Base-by-base conservation (phyloP, 2,329 filamentous ascomycete genomes). In the Hysterium pulicare region DNA sequence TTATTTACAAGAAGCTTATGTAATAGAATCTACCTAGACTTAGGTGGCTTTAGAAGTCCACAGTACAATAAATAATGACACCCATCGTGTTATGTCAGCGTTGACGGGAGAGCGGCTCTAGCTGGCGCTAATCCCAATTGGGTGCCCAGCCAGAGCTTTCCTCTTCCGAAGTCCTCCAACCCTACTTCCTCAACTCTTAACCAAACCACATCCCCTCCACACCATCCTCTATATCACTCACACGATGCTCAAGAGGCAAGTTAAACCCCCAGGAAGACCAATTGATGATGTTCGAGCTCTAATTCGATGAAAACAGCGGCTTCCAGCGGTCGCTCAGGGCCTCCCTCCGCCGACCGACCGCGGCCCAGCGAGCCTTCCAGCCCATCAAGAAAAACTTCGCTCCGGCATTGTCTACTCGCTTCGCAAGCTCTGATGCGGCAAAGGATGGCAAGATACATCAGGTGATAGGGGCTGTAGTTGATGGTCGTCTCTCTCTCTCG, bases 401-500 rank as follows among this genome's bases (percentile, higher is more conserved):
- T 46, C 79, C 80, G 54, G 77, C 78, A 54, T 67, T 84, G 51
- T 68, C 73, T 58, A 74, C 81, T 60, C 75, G 82, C 59, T 81
- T 79, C 67, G 82, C 82, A 61, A 79, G 74, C 66, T 77, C 79
- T 55, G 76, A 80, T 55, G 64, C 75, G 45, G 61, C 66, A 44
- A 71, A 72, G 58, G 70, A 77, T 70, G 84, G 84, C 68, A 84
- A 79, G 73, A 77, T 83, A 68, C 76, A 81, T 70, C 76, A 90
- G 78, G 90, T 96, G 74, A 96, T 96, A 77, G 90, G 93, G 87
- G 91, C 93, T 78, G 90, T 97, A 71, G 93, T 97, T 66, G 93
- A 97, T 78, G 90, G 89, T 95, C n/a, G n/a, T n/a, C n/a, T n/a
- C n/a, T n/a, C n/a, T n/a, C n/a, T n/a, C n/a, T n/a, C n/a, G 79